Conservation (phyloP, 257 asterid species). For the Jasminum sambac region DNA sequence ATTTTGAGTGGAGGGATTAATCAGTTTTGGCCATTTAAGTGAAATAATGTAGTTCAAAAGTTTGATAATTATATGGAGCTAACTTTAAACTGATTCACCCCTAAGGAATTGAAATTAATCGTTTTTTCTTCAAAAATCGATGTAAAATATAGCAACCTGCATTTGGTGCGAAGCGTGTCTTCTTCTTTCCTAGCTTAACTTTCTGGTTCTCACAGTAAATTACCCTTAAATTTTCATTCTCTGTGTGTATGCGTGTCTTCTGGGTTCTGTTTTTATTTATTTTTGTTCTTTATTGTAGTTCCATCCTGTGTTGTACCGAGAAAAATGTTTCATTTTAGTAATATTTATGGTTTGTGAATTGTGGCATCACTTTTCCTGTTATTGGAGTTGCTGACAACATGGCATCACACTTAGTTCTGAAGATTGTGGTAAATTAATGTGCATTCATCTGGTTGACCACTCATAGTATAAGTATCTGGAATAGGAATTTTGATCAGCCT, state of each 20-base stretch:
- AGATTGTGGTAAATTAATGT: neutral
- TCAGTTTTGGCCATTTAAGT: neutral
- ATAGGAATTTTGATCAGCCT: neutral
- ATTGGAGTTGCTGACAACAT: neutral
- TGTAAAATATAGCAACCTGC: neutral
- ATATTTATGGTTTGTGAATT: neutral
- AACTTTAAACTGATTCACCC: neutral
- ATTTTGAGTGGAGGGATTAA: neutral
- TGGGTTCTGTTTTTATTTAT: neutral
- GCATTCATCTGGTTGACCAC: neutral
- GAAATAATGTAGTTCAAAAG: neutral
- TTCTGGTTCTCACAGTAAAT: neutral
- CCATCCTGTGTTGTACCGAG: neutral
- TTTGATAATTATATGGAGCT: neutral
- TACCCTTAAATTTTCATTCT: neutral
- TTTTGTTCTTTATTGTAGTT: neutral
- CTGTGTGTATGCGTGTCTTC: too few species aligned
- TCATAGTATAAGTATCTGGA: neutral
- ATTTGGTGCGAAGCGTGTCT: neutral
- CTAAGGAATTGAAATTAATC: neutral
- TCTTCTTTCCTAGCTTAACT: neutral
- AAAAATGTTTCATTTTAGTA: neutral
- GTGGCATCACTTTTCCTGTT: neutral
- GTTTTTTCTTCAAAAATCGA: neutral
- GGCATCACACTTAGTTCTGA: neutral